Evolutionary conservation across 1,284 basidiomycete genomes (phyloP), one percentile per base, ranked within the genome.

Genomic region (Boletus chippewaensis): DNA sequence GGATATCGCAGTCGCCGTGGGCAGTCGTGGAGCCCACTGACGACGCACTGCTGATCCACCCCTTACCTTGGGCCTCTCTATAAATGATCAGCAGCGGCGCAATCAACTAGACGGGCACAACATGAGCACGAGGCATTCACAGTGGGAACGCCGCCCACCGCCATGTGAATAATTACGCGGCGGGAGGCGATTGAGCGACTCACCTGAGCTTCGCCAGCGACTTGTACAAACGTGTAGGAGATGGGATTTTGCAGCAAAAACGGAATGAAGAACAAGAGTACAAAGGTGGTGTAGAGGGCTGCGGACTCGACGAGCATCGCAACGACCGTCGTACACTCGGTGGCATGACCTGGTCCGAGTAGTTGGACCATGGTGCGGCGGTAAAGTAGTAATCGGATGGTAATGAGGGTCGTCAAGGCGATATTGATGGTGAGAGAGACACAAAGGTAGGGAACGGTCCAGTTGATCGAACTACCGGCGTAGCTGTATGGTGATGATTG

Each of bases 271-370:
- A 67, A 67, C 16, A 68, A 29, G 31, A 68, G 58, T 0, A 59
- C 52, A 41, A 59, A 64, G 2, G 50, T 47, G 11, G 66, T 47
- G 26, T 67, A 67, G 24, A 64, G 7, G 0, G 64, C 53, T 1
- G 63, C 63, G 6, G 59, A 64, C 40, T 65, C 63, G 49, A 68
- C 18, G 26, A 68, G 29, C 53, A 68, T 50, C 0, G 66, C 60
- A 1, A 55, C 54, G 22, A 67, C n/a, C 5, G 58, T 62, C n/a
- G 63, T 64, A 39, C 58, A 62, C 22, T 59, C 61, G 1, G 45
- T 26, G 11, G 40, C 56, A 29, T 59, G 65, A 5, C 54, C 60
- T 3, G 57, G 59, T n/a, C 65, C 61, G 7, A 61, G 53, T 0
- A 55, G 26, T 13, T 45, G 45, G 13, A 47, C 45, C 38, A 56